Evolutionary conservation across 2,329 filamentous ascomycete species (phyloP).

Genomic region (Epichloe scottii): DNA sequence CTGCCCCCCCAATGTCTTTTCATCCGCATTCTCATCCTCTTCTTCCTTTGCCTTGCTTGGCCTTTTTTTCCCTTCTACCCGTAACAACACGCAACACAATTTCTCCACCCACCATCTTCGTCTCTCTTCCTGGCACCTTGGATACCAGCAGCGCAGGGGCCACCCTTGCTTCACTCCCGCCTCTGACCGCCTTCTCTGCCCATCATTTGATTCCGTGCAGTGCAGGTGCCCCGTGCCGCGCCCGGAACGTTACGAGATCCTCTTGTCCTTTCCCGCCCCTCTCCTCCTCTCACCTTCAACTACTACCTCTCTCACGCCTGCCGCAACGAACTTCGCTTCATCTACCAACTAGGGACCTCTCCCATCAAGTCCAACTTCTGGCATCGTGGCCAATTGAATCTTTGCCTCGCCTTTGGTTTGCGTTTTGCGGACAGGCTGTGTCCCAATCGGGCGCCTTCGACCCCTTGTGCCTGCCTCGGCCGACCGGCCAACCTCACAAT

Average conservation of each 20-base stretch:
- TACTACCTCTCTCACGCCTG: too few species aligned
- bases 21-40: too few species aligned
- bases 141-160: not conserved
- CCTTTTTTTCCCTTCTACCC: too few species aligned
- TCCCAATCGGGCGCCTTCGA: not conserved
- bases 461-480: not conserved
- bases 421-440: not conserved
- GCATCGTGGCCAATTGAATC: not conserved
- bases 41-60: too few species aligned
- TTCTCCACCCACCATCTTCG: too few species aligned
- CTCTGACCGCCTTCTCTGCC: not conserved
- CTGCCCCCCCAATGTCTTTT: too few species aligned
- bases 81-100: too few species aligned
- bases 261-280: not conserved
- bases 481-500: slow-evolving; percentile 26
- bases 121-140: too few species aligned
- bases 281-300: not conserved
- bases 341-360: not conserved
- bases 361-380: not conserved
- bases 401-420: not conserved
- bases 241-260: too few species aligned
- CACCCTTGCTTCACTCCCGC: not conserved
- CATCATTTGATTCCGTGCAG: not conserved
- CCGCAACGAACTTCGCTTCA: not conserved
- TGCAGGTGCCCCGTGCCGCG: not conserved